A percentile compares a stretch with the other conserved stretches of the same genome.
phyloP scores from a whole-genome alignment of 192 early-diverging fungal species.

The Gonapodya prolifera region DNA sequence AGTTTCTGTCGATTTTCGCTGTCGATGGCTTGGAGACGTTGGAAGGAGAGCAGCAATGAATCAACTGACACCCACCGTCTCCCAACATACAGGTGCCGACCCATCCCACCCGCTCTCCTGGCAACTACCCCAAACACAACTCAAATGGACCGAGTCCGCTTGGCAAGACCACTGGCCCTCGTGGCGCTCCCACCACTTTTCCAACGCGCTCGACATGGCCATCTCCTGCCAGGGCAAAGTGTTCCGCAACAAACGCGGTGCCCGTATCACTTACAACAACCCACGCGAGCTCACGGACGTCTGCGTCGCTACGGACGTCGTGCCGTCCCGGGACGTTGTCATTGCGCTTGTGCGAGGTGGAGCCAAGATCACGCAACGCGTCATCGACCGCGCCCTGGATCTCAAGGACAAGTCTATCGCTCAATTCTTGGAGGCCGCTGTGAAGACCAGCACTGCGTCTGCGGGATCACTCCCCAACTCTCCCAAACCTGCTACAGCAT shows the following conservation, averaged over 20 bases:
- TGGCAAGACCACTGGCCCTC: neutral
- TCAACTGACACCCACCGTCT: neutral
- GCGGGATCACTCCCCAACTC: neutral
- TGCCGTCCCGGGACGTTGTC: neutral
- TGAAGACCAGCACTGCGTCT: neutral
- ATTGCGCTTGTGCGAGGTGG: neutral
- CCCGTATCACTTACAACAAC: neutral
- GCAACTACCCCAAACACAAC: neutral
- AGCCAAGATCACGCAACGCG: neutral
- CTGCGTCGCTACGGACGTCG: neutral
- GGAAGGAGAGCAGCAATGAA: neutral
- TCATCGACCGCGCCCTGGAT: neutral
- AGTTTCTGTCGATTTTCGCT: no score
- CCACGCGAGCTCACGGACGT: neutral
- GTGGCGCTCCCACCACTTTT: neutral
- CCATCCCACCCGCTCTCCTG: neutral
- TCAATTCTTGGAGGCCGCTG: neutral
- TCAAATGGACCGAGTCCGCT: neutral
- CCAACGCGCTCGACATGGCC: neutral
- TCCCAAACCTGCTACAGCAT: neutral
- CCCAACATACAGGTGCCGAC: neutral
- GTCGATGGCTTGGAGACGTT: neutral
- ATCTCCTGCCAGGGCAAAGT: neutral
- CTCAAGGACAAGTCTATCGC: neutral
- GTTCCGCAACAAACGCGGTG: neutral